These are phyloP conservation scores for Fusarium ramigenum DNA, from an alignment of 2,329 filamentous ascomycete species.

Conservation along the genomic window DNA sequence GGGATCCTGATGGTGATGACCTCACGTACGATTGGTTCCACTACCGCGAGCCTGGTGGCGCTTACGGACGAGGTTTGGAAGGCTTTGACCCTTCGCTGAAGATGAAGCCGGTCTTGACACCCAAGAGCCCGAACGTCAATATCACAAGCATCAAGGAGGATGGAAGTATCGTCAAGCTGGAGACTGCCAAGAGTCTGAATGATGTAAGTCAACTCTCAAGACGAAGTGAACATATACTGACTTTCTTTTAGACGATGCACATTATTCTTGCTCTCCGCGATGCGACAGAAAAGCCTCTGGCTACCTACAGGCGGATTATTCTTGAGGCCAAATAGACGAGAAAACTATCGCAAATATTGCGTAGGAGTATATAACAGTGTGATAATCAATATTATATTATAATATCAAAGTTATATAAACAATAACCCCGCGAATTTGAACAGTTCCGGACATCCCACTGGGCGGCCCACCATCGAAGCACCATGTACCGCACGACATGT, in stretches of 20 bases:
- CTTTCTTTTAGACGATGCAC: background rate
- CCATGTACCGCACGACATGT: background rate
- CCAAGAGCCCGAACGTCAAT: background rate
- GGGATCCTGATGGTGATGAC: background rate
- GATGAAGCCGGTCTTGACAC: background rate
- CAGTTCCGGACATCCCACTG: background rate
- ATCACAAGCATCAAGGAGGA: background rate
- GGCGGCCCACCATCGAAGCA: background rate
- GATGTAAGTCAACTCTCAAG: background rate
- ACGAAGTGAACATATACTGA: accelerated
- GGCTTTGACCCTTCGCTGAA: background rate
- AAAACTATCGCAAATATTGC: no score
- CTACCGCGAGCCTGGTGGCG: constrained; percentile 1
- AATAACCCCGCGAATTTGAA: no score
- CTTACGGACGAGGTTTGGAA: background rate
- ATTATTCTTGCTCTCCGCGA: constrained; percentile 5
- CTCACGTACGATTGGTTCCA: constrained; percentile 2
- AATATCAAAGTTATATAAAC: no score
- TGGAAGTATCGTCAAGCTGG: background rate
- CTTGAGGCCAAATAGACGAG: background rate
- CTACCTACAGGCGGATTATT: background rate
- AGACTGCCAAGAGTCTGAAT: background rate
- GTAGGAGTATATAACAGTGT: no score
- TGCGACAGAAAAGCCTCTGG: background rate
- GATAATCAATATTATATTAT: no score